Evolutionary conservation across 108 stramenopile genomes (phyloP).

Genomic region (Skeletonema potamos): DNA sequence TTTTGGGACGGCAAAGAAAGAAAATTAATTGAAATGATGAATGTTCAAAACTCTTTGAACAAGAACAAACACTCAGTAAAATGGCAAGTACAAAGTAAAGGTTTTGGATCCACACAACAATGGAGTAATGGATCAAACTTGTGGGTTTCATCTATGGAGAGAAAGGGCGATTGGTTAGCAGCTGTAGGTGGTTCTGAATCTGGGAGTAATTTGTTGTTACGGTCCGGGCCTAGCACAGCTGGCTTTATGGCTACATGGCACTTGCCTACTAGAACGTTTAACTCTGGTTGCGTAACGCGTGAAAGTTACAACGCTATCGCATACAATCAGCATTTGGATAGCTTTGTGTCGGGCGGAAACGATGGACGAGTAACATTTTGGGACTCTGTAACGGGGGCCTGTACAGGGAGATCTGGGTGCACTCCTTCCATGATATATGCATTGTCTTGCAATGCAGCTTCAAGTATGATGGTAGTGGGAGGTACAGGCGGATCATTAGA

Average conservation of each 20-base stretch:
- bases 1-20: conserved; percentile 52
- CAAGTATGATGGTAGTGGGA: conserved; percentile 41
- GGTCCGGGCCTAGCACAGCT: conserved; percentile 16
- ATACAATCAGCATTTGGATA: conserved; percentile 34
- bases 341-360: conserved; percentile 41
- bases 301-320: conserved; percentile 38
- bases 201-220: conserved; percentile 20
- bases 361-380: conserved; percentile 47
- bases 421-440: conserved; percentile 30
- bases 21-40: conserved; percentile 44
- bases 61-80: conserved; percentile 34
- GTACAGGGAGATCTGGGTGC: conserved; percentile 42
- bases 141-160: conserved; percentile 47
- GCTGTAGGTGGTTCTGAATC: conserved; percentile 48
- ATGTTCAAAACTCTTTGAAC: conserved; percentile 40
- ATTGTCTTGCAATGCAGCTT: conserved; percentile 10
- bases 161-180: conserved; percentile 46
- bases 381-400: conserved; percentile 16
- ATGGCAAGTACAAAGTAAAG: conserved; percentile 14
- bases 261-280: conserved; percentile 53
- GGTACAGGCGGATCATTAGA: conserved; percentile 35
- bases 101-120: conserved; percentile 19
- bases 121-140: conserved; percentile 32
- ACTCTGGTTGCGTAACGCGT: conserved; percentile 46
- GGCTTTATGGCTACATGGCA: conserved; percentile 55